Base-by-base conservation (phyloP, 495 filamentous ascomycete genomes). In the Penicillium samsonianum region DNA sequence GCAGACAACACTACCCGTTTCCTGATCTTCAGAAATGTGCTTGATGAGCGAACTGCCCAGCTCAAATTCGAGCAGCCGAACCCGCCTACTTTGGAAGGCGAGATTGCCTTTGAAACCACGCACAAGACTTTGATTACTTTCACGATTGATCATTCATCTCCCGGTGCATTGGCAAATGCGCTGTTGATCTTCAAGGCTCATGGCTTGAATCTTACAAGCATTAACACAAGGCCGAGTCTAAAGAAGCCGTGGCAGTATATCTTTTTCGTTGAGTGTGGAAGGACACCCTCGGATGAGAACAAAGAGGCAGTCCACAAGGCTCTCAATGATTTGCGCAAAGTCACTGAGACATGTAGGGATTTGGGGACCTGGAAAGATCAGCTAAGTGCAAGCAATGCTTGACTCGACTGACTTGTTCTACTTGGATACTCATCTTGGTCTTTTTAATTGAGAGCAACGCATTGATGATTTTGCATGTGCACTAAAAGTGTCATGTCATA, bases 221-320 rank as follows among this genome's bases (percentile, higher is more conserved):
- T 97, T 68, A 91, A 88, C 59, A 89, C 89, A 55, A 73, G 95
- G 60, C 94, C 94, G 14, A 93, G 88, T 63, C 78, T 89, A 59
- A 75, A 82, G 42, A 72, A 74, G 52, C 82, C 87, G 28, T 98
- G 96, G 87, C 85, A 93, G 67, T 98, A 98, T 74, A 82, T 96
- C 25, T 97, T 98, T 73, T 88, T 98, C 71, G 87, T 96, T 20
- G 94, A 98, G 77, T 91, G 96, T 67, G 81, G 89, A 67, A 86
- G 87, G 5, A 58, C 59, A 16, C 60, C 59, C 4, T 64, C 65
- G 5, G 59, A 57, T 26, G 62, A 63, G 45, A 64, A 68, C 41
- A 56, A 65, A 46, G 68, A 71, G 26, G 64, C 66, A 20, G 67
- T 71, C n/a, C 26, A 55, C 17, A 61, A 63, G 22, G 62, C 71